Conservation (phyloP, 2,329 filamentous ascomycete species). For the Fusarium miscanthi region DNA sequence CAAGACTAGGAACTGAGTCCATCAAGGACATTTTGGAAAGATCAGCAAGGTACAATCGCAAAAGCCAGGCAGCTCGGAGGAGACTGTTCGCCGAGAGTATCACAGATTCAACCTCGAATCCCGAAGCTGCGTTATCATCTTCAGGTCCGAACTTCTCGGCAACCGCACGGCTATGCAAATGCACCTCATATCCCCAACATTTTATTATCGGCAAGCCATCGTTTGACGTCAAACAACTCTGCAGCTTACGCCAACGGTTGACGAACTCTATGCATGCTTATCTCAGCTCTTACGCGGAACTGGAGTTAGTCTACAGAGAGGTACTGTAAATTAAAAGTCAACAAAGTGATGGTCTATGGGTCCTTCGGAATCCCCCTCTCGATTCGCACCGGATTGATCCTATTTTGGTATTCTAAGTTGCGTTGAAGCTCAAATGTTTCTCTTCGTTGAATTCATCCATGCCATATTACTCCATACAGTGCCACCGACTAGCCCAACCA, state of each 20-base stretch:
- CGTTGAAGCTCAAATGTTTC: slow-evolving; percentile 35
- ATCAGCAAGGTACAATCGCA: slow-evolving; percentile 2
- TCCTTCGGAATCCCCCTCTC: neutral
- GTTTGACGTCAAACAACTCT: slow-evolving; percentile 34
- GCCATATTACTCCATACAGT: slow-evolving; percentile 40
- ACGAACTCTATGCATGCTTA: slow-evolving; percentile 15
- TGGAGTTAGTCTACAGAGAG: neutral
- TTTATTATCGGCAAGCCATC: slow-evolving; percentile 18
- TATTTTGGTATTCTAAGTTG: slow-evolving; percentile 37
- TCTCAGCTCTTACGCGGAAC: slow-evolving; percentile 4
- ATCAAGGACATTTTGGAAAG: slow-evolving; percentile 2
- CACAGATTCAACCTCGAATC: neutral
- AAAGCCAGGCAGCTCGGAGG: neutral
- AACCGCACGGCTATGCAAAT: slow-evolving; percentile 18
- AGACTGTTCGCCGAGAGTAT: slow-evolving; percentile 6
- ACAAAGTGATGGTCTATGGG: slow-evolving; percentile 16
- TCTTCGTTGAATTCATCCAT: slow-evolving; percentile 38
- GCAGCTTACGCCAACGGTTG: slow-evolving; percentile 25
- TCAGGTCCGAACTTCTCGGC: slow-evolving; percentile 1
- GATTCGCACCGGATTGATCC: slow-evolving; percentile 27
- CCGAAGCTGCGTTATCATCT: slow-evolving; percentile 9
- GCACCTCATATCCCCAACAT: slow-evolving; percentile 39
- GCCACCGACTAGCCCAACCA: slow-evolving; percentile 34
- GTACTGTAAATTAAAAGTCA: neutral
- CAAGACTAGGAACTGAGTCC: slow-evolving; percentile 14